Evolutionary conservation across 768 basidiomycete genomes (phyloP).

Genomic region (Pisolithus orientalis): DNA sequence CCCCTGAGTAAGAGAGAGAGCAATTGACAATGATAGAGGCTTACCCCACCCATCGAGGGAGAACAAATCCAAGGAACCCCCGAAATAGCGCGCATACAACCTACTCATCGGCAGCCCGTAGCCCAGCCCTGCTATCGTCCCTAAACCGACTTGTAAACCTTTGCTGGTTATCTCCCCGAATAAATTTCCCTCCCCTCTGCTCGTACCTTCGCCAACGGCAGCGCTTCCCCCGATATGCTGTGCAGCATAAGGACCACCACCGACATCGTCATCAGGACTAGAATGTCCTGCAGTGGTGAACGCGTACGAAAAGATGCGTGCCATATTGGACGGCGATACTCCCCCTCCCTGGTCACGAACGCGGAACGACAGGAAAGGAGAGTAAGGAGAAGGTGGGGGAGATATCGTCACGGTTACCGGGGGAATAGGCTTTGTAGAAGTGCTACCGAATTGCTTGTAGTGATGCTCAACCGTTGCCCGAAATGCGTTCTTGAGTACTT

Average conservation of each 20-base stretch:
- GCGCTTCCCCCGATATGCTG: constrained; percentile 72
- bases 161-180: constrained; percentile 77
- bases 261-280: constrained; percentile 32
- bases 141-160: constrained; percentile 73
- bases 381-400: constrained; percentile 35
- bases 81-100: constrained; percentile 78
- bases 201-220: constrained; percentile 41
- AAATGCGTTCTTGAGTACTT: constrained; percentile 87
- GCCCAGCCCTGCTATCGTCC: constrained; percentile 86
- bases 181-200: constrained; percentile 43
- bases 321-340: constrained; percentile 66
- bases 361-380: constrained; percentile 62
- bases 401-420: constrained; percentile 71
- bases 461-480: constrained; percentile 83
- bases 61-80: constrained; percentile 76
- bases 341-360: constrained; percentile 87
- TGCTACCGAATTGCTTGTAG: constrained; percentile 32
- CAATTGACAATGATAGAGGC: constrained; percentile 10
- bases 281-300: constrained; percentile 75
- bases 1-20: background rate
- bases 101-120: constrained; percentile 83
- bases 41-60: constrained; percentile 81
- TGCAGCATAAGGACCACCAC: constrained; percentile 72
- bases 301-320: constrained; percentile 83
- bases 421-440: constrained; percentile 37